Base-by-base conservation (phyloP, 371 early-diverging fungal species). In the Mucor racemosus region DNA sequence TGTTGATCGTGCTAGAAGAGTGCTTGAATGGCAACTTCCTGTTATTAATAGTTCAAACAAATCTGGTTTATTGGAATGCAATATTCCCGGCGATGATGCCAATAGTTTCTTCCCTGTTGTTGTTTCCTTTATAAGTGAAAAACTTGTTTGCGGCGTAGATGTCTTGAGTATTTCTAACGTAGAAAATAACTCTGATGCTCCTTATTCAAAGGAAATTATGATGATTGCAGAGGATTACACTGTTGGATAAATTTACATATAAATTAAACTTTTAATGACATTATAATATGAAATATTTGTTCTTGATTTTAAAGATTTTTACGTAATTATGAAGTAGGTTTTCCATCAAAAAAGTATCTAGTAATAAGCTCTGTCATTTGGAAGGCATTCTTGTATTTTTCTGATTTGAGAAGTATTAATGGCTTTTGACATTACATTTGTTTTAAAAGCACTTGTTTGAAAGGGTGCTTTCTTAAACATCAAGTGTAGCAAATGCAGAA, bases 101-200 rank as follows among this genome's bases (percentile, higher is more conserved):
- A 88, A 88, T 46, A 87, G 77, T 3, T 95, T 95, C 82, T 98
- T 95, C 94, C 98, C 98, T 4, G 95, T 97, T 34, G 64, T 77
- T 26, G 93, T 94, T 7, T 82, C 89, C 40, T 98, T 97, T 76
- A 77, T 82, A 7, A 88, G 89, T 72, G 82, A 82, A 26, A 84
- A 84, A 69, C 77, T 92, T 13, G 85, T 91, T 67, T 93, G 90
- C 65, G 91, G 86, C 62, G 86, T 97, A 56, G 89, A 92, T 60
- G 93, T 95, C 31, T 35, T 78, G 34, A 69, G 75, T 48, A 84
- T 89, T 21, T 62, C 78, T 19, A 81, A 78, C 53, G 77, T 86
- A n/a, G 82, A 88, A 21, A 87, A 86, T 54, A 84, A 86, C 62
- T 69, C 84, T 15, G 69, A 78, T 0, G 80, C 90, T 3, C 71